phyloP scores from a whole-genome alignment of 1,284 basidiomycete species.

The Irpex lacteus region DNA sequence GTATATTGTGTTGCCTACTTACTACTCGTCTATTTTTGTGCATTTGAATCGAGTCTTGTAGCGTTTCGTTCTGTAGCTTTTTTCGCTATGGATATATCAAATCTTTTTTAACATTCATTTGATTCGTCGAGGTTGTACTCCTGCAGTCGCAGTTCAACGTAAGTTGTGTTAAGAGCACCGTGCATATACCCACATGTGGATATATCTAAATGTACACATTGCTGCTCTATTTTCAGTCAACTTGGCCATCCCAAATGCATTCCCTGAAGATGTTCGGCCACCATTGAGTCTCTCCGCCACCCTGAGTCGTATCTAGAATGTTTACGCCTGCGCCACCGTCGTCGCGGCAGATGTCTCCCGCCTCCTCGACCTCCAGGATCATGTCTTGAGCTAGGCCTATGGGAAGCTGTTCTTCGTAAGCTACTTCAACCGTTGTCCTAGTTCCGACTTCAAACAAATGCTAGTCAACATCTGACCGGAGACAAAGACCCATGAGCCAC shows the following conservation, averaged over 20 bases:
- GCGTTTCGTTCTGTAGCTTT: neutral
- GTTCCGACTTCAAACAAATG: constrained; percentile 26
- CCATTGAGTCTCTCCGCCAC: constrained; percentile 46
- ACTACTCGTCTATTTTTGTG: neutral
- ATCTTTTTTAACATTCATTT: neutral
- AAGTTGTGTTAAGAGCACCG: too few relatives aligned
- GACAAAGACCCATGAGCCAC: constrained; percentile 2
- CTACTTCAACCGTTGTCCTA: constrained; percentile 62
- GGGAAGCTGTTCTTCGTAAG: constrained; percentile 64
- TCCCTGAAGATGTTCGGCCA: constrained; percentile 68
- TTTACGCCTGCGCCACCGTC: constrained; percentile 49
- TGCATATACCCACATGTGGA: too few relatives aligned
- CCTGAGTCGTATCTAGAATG: constrained; percentile 18
- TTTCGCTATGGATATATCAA: neutral
- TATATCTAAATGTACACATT: too few relatives aligned
- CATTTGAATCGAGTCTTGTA: neutral
- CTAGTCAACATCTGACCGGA: neutral
- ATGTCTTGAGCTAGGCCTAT: constrained; percentile 74
- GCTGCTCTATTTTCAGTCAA: neutral
- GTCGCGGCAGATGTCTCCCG: constrained; percentile 72
- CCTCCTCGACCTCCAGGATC: constrained; percentile 66
- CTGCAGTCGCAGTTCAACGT: too few relatives aligned
- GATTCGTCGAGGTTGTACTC: neutral
- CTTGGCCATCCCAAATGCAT: constrained; percentile 69
- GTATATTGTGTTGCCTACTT: neutral